These are phyloP conservation scores for Chytridiales sp. DNA, from an alignment of 371 early-diverging fungal species.

Conservation along the genomic window DNA sequence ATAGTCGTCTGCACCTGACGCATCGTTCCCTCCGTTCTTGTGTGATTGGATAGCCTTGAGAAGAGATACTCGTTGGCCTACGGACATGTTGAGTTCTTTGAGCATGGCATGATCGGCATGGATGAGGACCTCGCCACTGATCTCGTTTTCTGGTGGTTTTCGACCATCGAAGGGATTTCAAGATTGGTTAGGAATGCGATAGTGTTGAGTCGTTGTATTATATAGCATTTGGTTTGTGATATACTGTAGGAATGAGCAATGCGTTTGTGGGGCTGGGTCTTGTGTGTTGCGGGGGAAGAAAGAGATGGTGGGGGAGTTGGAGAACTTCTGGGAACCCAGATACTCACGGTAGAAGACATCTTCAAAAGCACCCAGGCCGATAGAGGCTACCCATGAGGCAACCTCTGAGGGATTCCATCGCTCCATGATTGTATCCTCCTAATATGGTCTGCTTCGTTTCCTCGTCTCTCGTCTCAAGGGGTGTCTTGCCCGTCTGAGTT, in stretches of 20 bases:
- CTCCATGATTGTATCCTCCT: slow-evolving; percentile 29
- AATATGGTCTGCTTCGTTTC: no score
- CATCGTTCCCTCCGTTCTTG: slow-evolving; percentile 2
- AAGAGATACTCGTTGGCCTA: slow-evolving; percentile 84
- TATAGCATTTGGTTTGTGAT: not conserved
- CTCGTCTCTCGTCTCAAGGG: no score
- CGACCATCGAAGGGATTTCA: not conserved
- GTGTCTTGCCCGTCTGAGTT: no score
- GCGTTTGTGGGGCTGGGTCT: not conserved
- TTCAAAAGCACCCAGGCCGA: slow-evolving; percentile 25
- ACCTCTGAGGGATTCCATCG: slow-evolving; percentile 28
- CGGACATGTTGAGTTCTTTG: slow-evolving; percentile 82
- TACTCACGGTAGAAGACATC: slow-evolving; percentile 5
- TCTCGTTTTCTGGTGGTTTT: slow-evolving; percentile 79
- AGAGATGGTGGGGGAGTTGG: no score
- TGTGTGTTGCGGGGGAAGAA: not conserved
- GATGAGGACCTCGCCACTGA: slow-evolving; percentile 87
- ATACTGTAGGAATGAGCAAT: no score
- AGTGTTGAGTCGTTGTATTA: not conserved
- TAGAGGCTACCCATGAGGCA: slow-evolving; percentile 20
- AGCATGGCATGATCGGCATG: slow-evolving; percentile 89
- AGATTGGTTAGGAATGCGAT: not conserved
- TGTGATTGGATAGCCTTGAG: slow-evolving; percentile 79
- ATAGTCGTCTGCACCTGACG: not conserved
- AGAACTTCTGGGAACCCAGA: no score